Percentiles rank a stretch among this genome's conserved stretches.
Conservation (phyloP, 306 rosid genomes). For the Quercus suber region DNA sequence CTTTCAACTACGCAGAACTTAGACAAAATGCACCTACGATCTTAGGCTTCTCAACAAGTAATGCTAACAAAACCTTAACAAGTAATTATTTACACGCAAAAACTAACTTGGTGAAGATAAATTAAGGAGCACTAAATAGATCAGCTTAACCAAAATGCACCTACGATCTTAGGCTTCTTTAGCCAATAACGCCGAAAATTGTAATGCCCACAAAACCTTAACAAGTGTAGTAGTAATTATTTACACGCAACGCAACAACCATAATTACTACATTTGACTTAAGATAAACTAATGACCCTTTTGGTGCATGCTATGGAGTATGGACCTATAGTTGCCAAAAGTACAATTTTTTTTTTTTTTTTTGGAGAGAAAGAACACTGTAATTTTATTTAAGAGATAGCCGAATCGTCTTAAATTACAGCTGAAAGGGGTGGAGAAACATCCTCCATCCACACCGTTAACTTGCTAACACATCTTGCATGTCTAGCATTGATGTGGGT, state of each 20-base stretch:
- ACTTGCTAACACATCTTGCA: no score
- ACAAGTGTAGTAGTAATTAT: neutral
- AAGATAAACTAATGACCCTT: neutral
- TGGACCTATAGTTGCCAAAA: no score
- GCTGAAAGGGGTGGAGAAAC: no score
- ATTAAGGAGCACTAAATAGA: no score
- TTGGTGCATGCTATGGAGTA: no score
- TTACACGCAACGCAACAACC: neutral
- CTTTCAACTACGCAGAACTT: neutral
- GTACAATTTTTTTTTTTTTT: no score
- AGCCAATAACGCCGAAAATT: neutral
- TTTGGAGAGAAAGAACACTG: no score
- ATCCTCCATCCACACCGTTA: no score
- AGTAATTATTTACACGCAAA: neutral
- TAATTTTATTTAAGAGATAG: no score
- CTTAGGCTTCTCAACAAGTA: neutral
- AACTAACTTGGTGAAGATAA: no score
- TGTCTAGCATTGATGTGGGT: no score
- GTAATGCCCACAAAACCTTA: neutral
- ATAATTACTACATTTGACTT: neutral
- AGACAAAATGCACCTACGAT: neutral
- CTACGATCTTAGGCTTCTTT: neutral
- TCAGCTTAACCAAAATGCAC: neutral
- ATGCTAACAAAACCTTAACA: neutral
- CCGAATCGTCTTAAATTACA: no score